A percentile compares a stretch with the other conserved stretches of the same genome.
These are phyloP conservation scores for Rubia yunnanensis DNA, from an alignment of 257 asterid genomes.

Conservation along the genomic window DNA sequence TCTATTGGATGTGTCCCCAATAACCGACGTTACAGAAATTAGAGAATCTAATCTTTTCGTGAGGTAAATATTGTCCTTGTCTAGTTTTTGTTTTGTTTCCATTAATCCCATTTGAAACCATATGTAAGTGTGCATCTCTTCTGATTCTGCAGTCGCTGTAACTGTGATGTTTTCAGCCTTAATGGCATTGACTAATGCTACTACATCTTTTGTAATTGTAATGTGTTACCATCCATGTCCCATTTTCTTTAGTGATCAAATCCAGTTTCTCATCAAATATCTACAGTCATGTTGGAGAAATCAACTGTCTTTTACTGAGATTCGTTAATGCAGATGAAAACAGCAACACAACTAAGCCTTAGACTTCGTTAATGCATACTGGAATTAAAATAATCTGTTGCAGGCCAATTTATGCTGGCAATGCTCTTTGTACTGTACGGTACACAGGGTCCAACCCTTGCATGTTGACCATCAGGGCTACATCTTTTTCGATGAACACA, in stretches of 20 bases:
- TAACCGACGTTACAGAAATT: constrained; percentile 74
- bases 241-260: background rate
- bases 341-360: too few relatives aligned
- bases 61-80: constrained; percentile 40
- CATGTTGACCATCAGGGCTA: constrained; percentile 79
- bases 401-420: constrained; percentile 98
- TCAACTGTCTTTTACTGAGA: background rate
- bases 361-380: background rate
- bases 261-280: background rate
- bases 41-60: constrained; percentile 58
- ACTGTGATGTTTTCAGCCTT: background rate
- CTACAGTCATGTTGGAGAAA: too few relatives aligned
- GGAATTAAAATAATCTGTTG: constrained; percentile 12
- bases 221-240: background rate
- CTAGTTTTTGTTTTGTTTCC: background rate
- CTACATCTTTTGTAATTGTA: background rate
- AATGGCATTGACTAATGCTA: background rate
- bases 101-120: background rate
- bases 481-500: constrained; percentile 58
- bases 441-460: constrained; percentile 84
- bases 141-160: background rate
- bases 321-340: background rate
- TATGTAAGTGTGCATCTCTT: background rate
- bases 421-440: constrained; percentile 83
- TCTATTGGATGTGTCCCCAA: constrained; percentile 84